phyloP scores from a whole-genome alignment of 1,139 yeast genomes.

The Blastobotrys arbuscula region DNA sequence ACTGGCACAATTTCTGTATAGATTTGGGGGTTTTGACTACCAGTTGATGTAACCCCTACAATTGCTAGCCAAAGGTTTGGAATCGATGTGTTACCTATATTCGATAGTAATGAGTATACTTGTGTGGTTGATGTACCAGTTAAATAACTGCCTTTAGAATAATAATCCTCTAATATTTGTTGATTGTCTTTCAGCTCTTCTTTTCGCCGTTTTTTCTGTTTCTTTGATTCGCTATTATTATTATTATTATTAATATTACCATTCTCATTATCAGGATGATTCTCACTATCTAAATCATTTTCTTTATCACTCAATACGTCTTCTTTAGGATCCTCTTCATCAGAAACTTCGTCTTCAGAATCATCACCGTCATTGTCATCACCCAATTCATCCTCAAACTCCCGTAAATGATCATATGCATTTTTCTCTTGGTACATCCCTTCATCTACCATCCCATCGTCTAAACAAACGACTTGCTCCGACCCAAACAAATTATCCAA shows the following conservation, averaged over 20 bases:
- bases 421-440: slow-evolving; percentile 23
- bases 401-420: slow-evolving; percentile 33
- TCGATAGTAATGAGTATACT: slow-evolving; percentile 70
- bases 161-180: slow-evolving; percentile 23
- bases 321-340: too few species aligned
- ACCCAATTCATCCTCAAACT: slow-evolving; percentile 32
- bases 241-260: slow-evolving; percentile 8
- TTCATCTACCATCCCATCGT: slow-evolving; percentile 66
- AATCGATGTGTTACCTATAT: slow-evolving; percentile 69
- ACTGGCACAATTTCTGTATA: slow-evolving; percentile 70
- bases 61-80: slow-evolving; percentile 81
- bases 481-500: slow-evolving; percentile 88
- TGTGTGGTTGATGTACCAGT: slow-evolving; percentile 73
- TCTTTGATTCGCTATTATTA: neutral
- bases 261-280: slow-evolving; percentile 17
- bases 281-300: slow-evolving; percentile 21
- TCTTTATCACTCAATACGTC: too few species aligned
- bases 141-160: slow-evolving; percentile 66
- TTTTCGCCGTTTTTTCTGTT: neutral
- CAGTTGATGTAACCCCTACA: slow-evolving; percentile 81
- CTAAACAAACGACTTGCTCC: slow-evolving; percentile 72
- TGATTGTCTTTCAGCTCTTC: slow-evolving; percentile 7
- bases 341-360: slow-evolving; percentile 23
- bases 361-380: slow-evolving; percentile 26
- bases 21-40: slow-evolving; percentile 67